phyloP scores from a whole-genome alignment of 106 monocot species.

The Alisma plantagoaquatica region DNA sequence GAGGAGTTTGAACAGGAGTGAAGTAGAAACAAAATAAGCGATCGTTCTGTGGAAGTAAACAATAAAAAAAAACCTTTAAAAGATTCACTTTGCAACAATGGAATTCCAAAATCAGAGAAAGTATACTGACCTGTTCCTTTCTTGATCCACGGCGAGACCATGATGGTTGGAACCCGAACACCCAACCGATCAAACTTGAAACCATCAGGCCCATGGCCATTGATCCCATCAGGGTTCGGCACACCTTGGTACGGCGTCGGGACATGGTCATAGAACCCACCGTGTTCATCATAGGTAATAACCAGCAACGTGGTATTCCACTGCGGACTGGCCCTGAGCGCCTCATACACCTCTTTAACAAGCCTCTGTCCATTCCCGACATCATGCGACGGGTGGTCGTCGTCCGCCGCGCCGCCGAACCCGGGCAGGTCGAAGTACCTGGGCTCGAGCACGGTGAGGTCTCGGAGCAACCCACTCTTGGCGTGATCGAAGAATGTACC shows the following conservation, averaged over 20 bases:
- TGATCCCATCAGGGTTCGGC: conserved; percentile 55
- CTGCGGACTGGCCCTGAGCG: conserved; percentile 53
- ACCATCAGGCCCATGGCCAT: conserved; percentile 35
- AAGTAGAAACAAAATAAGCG: too few species aligned
- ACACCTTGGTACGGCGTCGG: conserved; percentile 53
- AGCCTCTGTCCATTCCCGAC: conserved; percentile 67
- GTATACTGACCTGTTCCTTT: conserved; percentile 64
- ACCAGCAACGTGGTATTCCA: conserved; percentile 62
- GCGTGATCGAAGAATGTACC: conserved; percentile 41
- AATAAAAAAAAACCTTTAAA: too few species aligned
- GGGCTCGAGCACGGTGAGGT: conserved; percentile 61
- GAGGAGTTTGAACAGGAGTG: too few species aligned
- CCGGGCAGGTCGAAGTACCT: conserved; percentile 60
- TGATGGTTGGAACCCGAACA: conserved; percentile 70
- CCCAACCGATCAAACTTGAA: conserved; percentile 65
- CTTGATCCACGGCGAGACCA: conserved; percentile 84
- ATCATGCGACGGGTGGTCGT: conserved; percentile 79
- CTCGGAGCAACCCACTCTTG: conserved; percentile 29
- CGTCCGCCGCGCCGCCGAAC: conserved; percentile 32
- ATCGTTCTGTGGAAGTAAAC: too few species aligned
- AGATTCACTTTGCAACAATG: too few species aligned
- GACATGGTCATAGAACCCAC: conserved; percentile 80
- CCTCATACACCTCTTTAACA: conserved; percentile 82
- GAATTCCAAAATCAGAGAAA: too few species aligned
- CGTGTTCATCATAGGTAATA: conserved; percentile 83